phyloP scores from a whole-genome alignment of 2,329 filamentous ascomycete genomes.

The Zasmidium cellare region DNA sequence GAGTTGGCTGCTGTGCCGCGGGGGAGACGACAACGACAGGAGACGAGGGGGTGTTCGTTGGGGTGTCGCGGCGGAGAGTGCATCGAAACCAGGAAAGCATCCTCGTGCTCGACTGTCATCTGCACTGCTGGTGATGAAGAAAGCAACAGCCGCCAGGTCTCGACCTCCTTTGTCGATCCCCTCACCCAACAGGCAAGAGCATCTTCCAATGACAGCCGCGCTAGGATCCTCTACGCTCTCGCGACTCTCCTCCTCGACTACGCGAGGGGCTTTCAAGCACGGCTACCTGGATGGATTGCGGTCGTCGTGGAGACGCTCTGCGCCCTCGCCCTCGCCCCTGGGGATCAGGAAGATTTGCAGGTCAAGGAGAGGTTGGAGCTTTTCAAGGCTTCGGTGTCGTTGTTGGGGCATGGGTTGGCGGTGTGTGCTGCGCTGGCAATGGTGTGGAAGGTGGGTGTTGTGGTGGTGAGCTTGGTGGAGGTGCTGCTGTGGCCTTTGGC shows the following conservation, averaged over 20 bases:
- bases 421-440: constrained; percentile 27
- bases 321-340: constrained; percentile 1
- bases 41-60: constrained; percentile 20
- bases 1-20: constrained; percentile 27
- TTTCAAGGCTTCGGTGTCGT: constrained; percentile 23
- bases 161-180: neutral
- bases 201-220: neutral
- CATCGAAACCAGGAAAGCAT: constrained; percentile 2
- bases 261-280: neutral
- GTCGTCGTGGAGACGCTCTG: neutral
- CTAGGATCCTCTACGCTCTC: neutral
- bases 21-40: constrained; percentile 3
- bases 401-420: constrained; percentile 25
- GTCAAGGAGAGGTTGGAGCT: constrained; percentile 27
- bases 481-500: constrained; percentile 32
- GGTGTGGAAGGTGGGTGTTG: constrained; percentile 28
- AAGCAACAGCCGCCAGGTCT: neutral
- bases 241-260: neutral
- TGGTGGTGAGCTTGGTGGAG: constrained; percentile 26
- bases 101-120: neutral
- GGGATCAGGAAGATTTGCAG: constrained; percentile 6
- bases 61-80: constrained; percentile 23
- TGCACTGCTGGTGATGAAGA: neutral
- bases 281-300: neutral
- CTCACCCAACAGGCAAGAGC: neutral